Percentiles rank a stretch among this genome's conserved stretches.
Evolutionary conservation across 805 yeast species (phyloP).

Genomic region (Priceomyces melissophilus): DNA sequence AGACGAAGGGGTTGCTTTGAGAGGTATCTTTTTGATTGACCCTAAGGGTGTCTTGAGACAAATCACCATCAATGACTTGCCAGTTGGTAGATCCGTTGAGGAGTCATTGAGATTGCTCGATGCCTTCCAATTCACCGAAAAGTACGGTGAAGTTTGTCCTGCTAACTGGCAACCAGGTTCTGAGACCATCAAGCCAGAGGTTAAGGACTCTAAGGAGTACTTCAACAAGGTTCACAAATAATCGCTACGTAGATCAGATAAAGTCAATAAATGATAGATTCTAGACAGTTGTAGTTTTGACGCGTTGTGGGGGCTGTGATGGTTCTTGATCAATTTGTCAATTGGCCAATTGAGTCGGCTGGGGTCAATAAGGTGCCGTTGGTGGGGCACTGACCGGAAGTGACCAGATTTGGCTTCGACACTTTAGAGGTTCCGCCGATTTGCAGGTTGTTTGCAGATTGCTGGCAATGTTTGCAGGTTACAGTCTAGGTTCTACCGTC

Average conservation of each 20-base stretch:
- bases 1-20: constrained; percentile 94
- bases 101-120: constrained; percentile 97
- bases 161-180: constrained; percentile 95
- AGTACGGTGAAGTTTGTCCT: constrained; percentile 99
- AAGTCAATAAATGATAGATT: background rate
- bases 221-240: constrained; percentile 80
- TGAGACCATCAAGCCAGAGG: constrained; percentile 76
- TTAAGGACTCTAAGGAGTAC: constrained; percentile 84
- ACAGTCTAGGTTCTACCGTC: too few species aligned
- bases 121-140: constrained; percentile 99
- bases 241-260: background rate
- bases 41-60: constrained; percentile 95
- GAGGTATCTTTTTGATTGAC: constrained; percentile 98
- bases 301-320: too few species aligned
- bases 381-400: too few species aligned
- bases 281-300: background rate
- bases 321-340: too few species aligned
- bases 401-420: too few species aligned
- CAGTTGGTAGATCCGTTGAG: constrained; percentile 98
- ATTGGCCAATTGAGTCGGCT: too few species aligned
- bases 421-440: too few species aligned
- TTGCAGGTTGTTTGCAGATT: too few species aligned
- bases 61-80: constrained; percentile 96
- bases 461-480: too few species aligned
- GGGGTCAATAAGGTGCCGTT: too few species aligned